phyloP scores from a whole-genome alignment of 306 rosid species.

The Quercus cerris region DNA sequence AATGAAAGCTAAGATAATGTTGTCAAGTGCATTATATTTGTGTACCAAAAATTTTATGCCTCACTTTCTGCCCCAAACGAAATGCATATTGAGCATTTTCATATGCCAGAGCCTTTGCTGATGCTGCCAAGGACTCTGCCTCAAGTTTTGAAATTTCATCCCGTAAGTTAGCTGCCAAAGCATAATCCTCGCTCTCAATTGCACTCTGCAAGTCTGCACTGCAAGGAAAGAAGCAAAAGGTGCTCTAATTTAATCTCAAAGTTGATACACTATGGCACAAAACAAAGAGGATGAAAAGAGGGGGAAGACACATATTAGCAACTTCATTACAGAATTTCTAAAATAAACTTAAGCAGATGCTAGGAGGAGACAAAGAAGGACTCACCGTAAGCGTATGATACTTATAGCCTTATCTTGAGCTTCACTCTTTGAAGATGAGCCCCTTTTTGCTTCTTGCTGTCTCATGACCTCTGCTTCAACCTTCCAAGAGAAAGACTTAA shows the following conservation, averaged over 20 bases:
- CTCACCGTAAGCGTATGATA: slow-evolving; percentile 67
- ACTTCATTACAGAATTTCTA: slow-evolving; percentile 1
- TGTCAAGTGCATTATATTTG: slow-evolving; percentile 9
- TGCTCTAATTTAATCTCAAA: background rate
- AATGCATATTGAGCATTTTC: slow-evolving; percentile 74
- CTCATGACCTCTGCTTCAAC: slow-evolving; percentile 79
- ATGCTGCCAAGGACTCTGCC: slow-evolving; percentile 78
- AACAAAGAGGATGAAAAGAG: background rate
- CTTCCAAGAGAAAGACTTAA: slow-evolving; percentile 40
- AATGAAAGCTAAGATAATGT: slow-evolving; percentile 14
- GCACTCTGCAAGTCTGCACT: slow-evolving; percentile 83
- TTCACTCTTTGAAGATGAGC: slow-evolving; percentile 77
- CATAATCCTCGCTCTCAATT: slow-evolving; percentile 68
- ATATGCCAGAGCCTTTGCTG: slow-evolving; percentile 78
- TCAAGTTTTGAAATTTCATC: slow-evolving; percentile 74
- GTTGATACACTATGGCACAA: slow-evolving; percentile 6
- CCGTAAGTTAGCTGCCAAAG: slow-evolving; percentile 71
- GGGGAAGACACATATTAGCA: background rate
- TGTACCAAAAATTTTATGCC: slow-evolving; percentile 67
- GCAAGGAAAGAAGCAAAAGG: slow-evolving; percentile 32
- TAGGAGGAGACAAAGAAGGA: slow-evolving; percentile 10
- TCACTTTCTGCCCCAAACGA: slow-evolving; percentile 90
- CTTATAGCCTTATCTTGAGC: slow-evolving; percentile 85
- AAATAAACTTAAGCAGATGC: slow-evolving; percentile 18
- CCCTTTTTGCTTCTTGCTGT: slow-evolving; percentile 79